Evolutionary conservation across 2,329 filamentous ascomycete genomes (phyloP), one percentile per base, ranked within the genome.

Genomic region (Ambrosiella cleistominuta): DNA sequence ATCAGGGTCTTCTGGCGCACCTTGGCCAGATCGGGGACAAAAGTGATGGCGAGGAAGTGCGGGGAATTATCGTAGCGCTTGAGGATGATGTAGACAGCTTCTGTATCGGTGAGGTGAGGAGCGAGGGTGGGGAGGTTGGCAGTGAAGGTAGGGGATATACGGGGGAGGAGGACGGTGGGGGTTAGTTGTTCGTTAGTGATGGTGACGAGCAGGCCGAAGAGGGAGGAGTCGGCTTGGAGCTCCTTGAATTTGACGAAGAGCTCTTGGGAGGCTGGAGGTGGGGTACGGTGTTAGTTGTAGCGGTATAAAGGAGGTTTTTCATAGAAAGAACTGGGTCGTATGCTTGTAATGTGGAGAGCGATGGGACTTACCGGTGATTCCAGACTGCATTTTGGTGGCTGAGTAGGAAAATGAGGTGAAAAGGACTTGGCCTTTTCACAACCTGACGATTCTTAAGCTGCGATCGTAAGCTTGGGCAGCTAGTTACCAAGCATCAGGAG

Each of bases 1-100:
- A 91, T 90, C 19, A 93, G 78, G 83, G 88, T 93, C 75, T 93
- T 93, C 68, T 88, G 84, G 44, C 87, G 82, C 59, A 93, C 86
- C 36, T 83, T 85, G 44, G 87, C 87, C 0, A 79, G 67, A 69
- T 91, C 85, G 35, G 87, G 88, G 5, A 93, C 81, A 68, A 89
- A 93, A 40, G 86, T 88, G 40, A 90, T 73, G 51, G 83, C 85
- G 35, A 85, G 71, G 62, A 89, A 81, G 63, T 69, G 70, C n/a
- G 77, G 78, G 2, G 73, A 69, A 42, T 70, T 67, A 56, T 80
- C 74, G 68, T 83, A 76, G 58, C 83, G 81, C 54, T 86, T 83
- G 47, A 93, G 79, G 65, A 93, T 78, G 64, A 87, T 75, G 71
- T 90, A 93, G 51, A 85, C 75, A 0, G 88, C 82, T 58, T 77